A percentile compares a stretch with the other conserved stretches of the same genome.
These are phyloP conservation scores for Cytospora leucostoma DNA, from an alignment of 2,329 filamentous ascomycete genomes.

Conservation along the genomic window DNA sequence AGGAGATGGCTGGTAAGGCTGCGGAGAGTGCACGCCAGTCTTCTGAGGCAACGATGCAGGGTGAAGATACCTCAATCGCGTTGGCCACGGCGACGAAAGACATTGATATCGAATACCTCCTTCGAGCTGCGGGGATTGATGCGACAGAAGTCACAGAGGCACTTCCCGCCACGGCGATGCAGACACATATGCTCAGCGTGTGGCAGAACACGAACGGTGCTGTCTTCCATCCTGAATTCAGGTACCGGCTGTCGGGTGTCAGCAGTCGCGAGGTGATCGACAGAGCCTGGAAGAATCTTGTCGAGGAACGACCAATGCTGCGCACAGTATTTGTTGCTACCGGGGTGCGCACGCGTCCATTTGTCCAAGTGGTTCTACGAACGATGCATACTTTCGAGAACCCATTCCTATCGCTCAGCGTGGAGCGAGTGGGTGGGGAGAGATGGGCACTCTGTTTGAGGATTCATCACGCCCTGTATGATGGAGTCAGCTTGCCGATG, in stretches of 20 bases:
- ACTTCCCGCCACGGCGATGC: slow-evolving; percentile 73
- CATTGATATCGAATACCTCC: slow-evolving; percentile 43
- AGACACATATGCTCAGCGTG: slow-evolving; percentile 76
- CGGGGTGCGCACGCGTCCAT: slow-evolving; percentile 46
- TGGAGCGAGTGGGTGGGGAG: slow-evolving; percentile 25
- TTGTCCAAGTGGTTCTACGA: slow-evolving; percentile 63
- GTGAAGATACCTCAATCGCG: neutral
- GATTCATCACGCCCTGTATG: slow-evolving; percentile 88
- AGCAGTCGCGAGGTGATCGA: slow-evolving; percentile 47
- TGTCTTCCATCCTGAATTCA: slow-evolving; percentile 75
- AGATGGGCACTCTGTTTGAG: slow-evolving; percentile 50
- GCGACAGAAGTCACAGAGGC: slow-evolving; percentile 53
- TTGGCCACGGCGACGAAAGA: slow-evolving; percentile 37
- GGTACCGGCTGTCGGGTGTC: slow-evolving; percentile 52
- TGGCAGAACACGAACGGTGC: slow-evolving; percentile 69
- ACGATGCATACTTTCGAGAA: neutral
- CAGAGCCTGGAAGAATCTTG: slow-evolving; percentile 62
- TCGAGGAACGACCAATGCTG: slow-evolving; percentile 61
- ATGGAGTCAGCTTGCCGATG: slow-evolving; percentile 73
- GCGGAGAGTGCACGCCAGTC: neutral
- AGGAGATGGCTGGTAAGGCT: slow-evolving; percentile 52
- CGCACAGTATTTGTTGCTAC: slow-evolving; percentile 67
- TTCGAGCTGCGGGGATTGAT: slow-evolving; percentile 45
- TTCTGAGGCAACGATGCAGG: neutral
- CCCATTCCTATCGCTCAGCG: slow-evolving; percentile 32